phyloP scores from a whole-genome alignment of 2,329 filamentous ascomycete genomes.

The Talaromyces sp. region DNA sequence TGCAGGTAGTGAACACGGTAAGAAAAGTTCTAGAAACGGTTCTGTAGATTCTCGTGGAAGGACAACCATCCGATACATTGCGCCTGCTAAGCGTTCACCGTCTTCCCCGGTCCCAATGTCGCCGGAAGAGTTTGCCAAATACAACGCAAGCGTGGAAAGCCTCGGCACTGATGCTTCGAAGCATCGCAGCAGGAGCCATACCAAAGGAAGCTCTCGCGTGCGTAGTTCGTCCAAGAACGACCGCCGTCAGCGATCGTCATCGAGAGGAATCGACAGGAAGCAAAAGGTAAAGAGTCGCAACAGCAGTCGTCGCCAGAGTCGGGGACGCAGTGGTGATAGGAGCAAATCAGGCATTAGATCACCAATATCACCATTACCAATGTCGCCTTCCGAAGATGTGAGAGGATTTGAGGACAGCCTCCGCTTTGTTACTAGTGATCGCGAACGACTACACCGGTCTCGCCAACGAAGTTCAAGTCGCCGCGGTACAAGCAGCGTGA shows the following conservation, averaged over 20 bases:
- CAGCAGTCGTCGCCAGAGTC: slow-evolving; percentile 33
- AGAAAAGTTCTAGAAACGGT: slow-evolving; percentile 55
- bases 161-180: slow-evolving; percentile 42
- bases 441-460: slow-evolving; percentile 45
- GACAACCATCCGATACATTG: slow-evolving; percentile 64
- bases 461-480: slow-evolving; percentile 54
- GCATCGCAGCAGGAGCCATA: slow-evolving; percentile 50
- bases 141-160: slow-evolving; percentile 48
- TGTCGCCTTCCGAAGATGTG: slow-evolving; percentile 57
- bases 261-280: slow-evolving; percentile 35
- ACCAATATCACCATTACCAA: slow-evolving; percentile 76
- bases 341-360: slow-evolving; percentile 63
- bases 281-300: slow-evolving; percentile 41
- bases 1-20: slow-evolving; percentile 44
- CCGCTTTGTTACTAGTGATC: slow-evolving; percentile 45
- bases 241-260: slow-evolving; percentile 39
- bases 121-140: slow-evolving; percentile 68
- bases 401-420: slow-evolving; percentile 63
- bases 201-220: slow-evolving; percentile 28
- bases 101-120: slow-evolving; percentile 95
- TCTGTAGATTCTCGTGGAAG: slow-evolving; percentile 69
- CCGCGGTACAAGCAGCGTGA: slow-evolving; percentile 41
- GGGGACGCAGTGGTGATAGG: slow-evolving; percentile 65
- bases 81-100: slow-evolving; percentile 78
- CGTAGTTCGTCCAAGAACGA: slow-evolving; percentile 29